phyloP scores from a whole-genome alignment of 75 land plant species.

The Pinus taeda region DNA sequence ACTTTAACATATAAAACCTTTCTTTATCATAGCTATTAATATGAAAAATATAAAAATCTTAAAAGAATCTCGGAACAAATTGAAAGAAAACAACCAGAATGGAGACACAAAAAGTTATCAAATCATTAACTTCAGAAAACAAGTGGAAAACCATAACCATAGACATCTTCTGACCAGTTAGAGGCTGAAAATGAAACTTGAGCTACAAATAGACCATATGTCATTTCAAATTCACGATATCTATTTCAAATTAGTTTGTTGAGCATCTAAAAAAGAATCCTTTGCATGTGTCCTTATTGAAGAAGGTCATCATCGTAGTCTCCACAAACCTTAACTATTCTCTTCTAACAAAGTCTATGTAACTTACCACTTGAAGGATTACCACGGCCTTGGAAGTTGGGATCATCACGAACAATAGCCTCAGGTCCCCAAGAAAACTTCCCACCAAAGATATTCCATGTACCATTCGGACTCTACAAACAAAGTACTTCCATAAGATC shows the following conservation, averaged over 20 bases:
- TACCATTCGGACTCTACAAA: constrained; percentile 66
- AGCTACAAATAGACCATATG: neutral
- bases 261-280: neutral
- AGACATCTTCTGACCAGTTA: neutral
- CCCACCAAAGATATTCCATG: constrained; percentile 84
- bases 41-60: neutral
- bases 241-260: neutral
- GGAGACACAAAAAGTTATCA: neutral
- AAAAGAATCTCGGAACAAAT: neutral
- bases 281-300: neutral
- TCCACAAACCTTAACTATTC: neutral
- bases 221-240: neutral
- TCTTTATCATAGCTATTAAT: neutral
- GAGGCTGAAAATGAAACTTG: neutral
- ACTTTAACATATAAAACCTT: neutral
- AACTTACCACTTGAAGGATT: constrained; percentile 73
- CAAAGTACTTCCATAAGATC: neutral
- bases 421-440: constrained; percentile 73
- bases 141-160: neutral
- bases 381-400: constrained; percentile 78
- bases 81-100: neutral
- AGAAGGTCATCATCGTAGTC: neutral
- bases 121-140: neutral
- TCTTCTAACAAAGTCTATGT: neutral
- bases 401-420: constrained; percentile 84